A percentile compares a stretch with the other conserved stretches of the same genome.
phyloP scores from a whole-genome alignment of 2,329 filamentous ascomycete species.

The Aspergillus proliferans region DNA sequence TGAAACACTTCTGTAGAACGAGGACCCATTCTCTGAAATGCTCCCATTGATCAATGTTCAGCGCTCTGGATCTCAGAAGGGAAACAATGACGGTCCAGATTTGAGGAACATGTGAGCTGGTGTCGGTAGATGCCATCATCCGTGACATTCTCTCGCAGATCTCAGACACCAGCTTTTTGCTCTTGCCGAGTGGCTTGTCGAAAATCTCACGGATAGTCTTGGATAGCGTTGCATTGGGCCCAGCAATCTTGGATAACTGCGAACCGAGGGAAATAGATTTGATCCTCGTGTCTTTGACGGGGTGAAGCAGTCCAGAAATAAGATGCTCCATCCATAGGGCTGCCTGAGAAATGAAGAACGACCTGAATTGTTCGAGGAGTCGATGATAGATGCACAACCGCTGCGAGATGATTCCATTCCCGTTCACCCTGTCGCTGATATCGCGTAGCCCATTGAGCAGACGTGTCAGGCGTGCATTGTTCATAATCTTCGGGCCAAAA shows the following conservation, averaged over 20 bases:
- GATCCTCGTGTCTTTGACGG: constrained; percentile 65
- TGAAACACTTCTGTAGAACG: constrained; percentile 77
- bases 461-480: constrained; percentile 60
- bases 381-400: constrained; percentile 73
- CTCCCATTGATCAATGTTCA: constrained; percentile 61
- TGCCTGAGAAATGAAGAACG: constrained; percentile 62
- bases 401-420: constrained; percentile 73
- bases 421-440: constrained; percentile 66
- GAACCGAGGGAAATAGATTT: constrained; percentile 69
- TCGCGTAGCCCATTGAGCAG: constrained; percentile 65
- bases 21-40: constrained; percentile 68
- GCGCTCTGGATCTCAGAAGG: constrained; percentile 59
- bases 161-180: constrained; percentile 61
- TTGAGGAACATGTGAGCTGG: constrained; percentile 65
- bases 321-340: constrained; percentile 76
- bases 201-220: constrained; percentile 55
- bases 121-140: constrained; percentile 58
- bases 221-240: constrained; percentile 61
- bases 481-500: constrained; percentile 71
- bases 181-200: constrained; percentile 46
- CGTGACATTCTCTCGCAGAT: constrained; percentile 60
- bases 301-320: constrained; percentile 74
- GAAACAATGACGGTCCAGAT: constrained; percentile 83
- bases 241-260: constrained; percentile 62
- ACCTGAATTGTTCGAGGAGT: constrained; percentile 64